phyloP scores from a whole-genome alignment of 108 stramenopile genomes.

The Conticribra guillardii region DNA sequence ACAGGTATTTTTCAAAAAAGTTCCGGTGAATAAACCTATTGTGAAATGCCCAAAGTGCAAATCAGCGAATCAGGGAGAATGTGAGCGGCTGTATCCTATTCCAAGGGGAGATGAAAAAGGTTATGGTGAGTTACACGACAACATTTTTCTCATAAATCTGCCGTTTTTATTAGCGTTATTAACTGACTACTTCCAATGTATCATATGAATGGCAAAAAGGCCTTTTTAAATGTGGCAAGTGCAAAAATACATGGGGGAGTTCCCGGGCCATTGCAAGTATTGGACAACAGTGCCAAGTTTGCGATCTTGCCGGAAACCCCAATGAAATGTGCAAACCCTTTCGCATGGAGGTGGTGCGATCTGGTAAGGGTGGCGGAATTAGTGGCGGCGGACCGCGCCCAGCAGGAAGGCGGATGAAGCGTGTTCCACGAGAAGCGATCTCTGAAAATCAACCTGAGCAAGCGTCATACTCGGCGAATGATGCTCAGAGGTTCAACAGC shows the following conservation, averaged over 20 bases:
- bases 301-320: constrained; percentile 23
- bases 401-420: constrained; percentile 37
- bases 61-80: constrained; percentile 20
- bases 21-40: constrained; percentile 41
- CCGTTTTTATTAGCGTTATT: too few species aligned
- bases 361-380: constrained; percentile 31
- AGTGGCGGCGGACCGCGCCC: constrained; percentile 32
- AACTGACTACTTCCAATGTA: not conserved
- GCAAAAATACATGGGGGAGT: constrained; percentile 39
- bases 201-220: constrained; percentile 3
- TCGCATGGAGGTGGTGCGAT: constrained; percentile 36
- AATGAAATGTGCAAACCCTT: constrained; percentile 28
- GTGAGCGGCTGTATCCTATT: constrained; percentile 37
- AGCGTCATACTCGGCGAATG: constrained; percentile 8
- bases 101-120: constrained; percentile 44
- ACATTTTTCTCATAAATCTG: too few species aligned
- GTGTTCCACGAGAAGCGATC: constrained; percentile 41
- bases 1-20: constrained; percentile 46
- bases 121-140: constrained; percentile 26
- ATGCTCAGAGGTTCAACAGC: constrained; percentile 24
- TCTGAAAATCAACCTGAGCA: constrained; percentile 20
- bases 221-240: constrained; percentile 23
- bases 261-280: constrained; percentile 36
- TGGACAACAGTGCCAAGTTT: constrained; percentile 37
- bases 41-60: constrained; percentile 50